Evolutionary conservation across 169 alveolate genomes (phyloP), one percentile per base, ranked within the genome.

Genomic region (Cryptosporidium bovis): DNA sequence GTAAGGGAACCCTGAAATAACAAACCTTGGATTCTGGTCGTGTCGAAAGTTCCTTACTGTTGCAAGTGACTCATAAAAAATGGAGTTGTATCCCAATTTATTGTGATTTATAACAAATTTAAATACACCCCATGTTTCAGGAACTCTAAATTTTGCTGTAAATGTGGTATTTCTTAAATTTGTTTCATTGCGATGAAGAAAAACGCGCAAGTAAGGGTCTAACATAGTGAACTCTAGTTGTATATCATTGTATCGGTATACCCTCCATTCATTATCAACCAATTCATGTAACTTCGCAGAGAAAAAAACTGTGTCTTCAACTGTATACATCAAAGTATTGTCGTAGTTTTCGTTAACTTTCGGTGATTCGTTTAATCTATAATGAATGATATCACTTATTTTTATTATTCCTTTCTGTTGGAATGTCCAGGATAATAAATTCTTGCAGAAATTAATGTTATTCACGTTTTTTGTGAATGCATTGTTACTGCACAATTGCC

Each of bases 181-280:
- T 66, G 62, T 36, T 3, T 51, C 56, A 44, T 40, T 77, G 24
- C n/a, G 46, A 24, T 60, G 65, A 48, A 77, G 51, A 20, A 20
- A 56, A 36, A 62, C 46, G 36, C 87, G 69, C 24, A 77, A 36
- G 36, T 77, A 77, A 10, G 87, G 87, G 12, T 77, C 71, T 62
- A 77, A 29, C 87, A 77, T 77, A 18, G 87, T 77, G 33, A 77
- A 77, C 56, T 77, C 87, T 3, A 77, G 46, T 77, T 77, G 87
- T 29, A 77, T 77, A 34, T 77, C 87, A 18, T 77, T 34, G 5
- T 31, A 60, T 10, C 48, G 34, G 20, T 77, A 77, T 15, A 27
- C 27, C 44, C 56, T 71, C 87, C 87, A 77, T 12, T 77, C 56
- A 16, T 77, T 33, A 60, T 77, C 34, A n/a, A 55, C 31, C 20